Base-by-base conservation (phyloP, 2,329 filamentous ascomycete genomes). In the Chalaropsis ovoidea region DNA sequence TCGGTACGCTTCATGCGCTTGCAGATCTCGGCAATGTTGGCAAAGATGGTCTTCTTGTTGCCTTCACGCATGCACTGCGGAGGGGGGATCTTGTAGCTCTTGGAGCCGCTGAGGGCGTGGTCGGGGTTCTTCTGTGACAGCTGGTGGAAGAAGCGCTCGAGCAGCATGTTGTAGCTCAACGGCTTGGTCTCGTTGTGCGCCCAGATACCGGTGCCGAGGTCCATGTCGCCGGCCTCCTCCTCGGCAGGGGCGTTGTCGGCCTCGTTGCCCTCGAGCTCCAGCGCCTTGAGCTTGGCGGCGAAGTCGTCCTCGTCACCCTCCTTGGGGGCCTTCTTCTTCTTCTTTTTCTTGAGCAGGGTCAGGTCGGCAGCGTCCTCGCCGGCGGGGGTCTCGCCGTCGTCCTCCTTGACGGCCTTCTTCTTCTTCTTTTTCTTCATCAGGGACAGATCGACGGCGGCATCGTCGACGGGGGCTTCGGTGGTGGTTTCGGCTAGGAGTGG, bases 1-100 rank as follows among this genome's bases (percentile, higher is more conserved):
- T 97, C 93, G 69, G 89, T 92, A 76, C 94, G 86, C 86, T 99
- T 99, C 92, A 99, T 97, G 73, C 93, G 86, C 84, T 96, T 96
- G 84, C 91, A 95, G 73, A 99, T 97, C 76, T 99, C 94, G 75
- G 90, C 86, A 74, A 99, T 94, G 81, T 99, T 99, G 81, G 93
- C 94, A 74, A 99, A 99, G 74, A 99, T 96, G 69, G 94, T 99
- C 87, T 95, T 95, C 85, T 96, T 95, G 86, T 99, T 99, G 76
- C 94, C 94, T 91, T 99, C 94, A 80, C 94, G 92, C 74, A 97
- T 86, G 80, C 94, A 97, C 81, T 99, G 94, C 62, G 94, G 94
- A 64, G 94, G 94, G 63, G 94, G 94, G 71, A 99, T 99, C 86
- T 97, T 97, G 86, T 97, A 99, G 77, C 89, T 95, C 82, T 91